A percentile compares a stretch with the other conserved stretches of the same genome.
phyloP scores from a whole-genome alignment of 2,329 filamentous ascomycete genomes.

The Scedosporium apiospermum region DNA sequence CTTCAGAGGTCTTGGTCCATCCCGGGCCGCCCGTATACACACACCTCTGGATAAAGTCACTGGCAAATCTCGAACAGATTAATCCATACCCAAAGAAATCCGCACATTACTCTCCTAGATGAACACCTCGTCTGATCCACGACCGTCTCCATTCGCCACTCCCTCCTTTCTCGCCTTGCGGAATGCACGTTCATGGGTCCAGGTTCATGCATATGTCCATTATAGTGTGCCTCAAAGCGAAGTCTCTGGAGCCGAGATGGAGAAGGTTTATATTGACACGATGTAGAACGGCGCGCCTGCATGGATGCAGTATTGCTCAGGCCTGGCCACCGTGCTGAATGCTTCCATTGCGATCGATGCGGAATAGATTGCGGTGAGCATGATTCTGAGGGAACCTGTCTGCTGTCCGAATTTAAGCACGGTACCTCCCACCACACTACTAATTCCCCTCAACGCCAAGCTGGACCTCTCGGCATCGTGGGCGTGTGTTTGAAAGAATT shows the following conservation, averaged over 20 bases:
- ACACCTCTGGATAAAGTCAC: not conserved
- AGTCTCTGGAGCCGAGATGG: not conserved
- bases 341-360: not conserved
- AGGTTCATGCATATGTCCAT: not conserved
- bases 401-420: not conserved
- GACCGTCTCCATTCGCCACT: not conserved
- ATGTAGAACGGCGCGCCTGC: not conserved
- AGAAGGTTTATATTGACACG: not conserved
- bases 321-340: not conserved
- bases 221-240: not conserved
- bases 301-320: not conserved
- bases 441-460: not conserved
- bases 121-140: not conserved
- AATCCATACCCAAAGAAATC: not conserved
- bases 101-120: not conserved
- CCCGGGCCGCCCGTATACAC: not conserved
- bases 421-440: not conserved
- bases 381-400: not conserved
- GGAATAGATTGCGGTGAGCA: not conserved
- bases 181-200: not conserved
- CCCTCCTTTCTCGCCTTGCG: not conserved
- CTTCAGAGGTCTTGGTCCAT: not conserved
- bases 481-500: not conserved
- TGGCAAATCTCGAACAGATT: conserved; percentile 4
- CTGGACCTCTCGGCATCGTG: not conserved